These are phyloP conservation scores for Ammopiptanthus mongolicus DNA, from an alignment of 306 rosid genomes.

Conservation along the genomic window DNA sequence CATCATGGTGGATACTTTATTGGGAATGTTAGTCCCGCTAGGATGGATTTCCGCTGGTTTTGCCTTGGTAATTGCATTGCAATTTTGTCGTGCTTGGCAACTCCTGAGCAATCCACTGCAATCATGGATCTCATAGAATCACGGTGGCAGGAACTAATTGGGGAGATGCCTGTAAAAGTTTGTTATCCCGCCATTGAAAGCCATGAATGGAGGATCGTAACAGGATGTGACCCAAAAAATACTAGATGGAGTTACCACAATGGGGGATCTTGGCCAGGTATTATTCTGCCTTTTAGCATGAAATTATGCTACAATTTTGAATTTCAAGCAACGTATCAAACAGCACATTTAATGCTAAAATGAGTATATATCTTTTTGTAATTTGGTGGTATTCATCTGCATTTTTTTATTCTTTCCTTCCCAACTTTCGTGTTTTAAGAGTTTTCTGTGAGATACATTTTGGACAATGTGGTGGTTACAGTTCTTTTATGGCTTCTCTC, in stretches of 20 bases:
- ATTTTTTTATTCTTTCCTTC: not conserved
- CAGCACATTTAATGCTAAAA: not conserved
- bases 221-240: constrained; percentile 85
- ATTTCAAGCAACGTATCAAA: not conserved
- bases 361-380: not conserved
- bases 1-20: constrained; percentile 76
- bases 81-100: constrained; percentile 81
- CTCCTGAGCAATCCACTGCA: constrained; percentile 76
- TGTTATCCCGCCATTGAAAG: constrained; percentile 85
- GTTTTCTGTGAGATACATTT: not conserved
- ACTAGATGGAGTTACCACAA: constrained; percentile 94
- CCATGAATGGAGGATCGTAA: constrained; percentile 68
- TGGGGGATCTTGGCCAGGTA: constrained; percentile 97
- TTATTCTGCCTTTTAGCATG: not conserved
- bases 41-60: constrained; percentile 96
- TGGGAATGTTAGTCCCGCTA: constrained; percentile 87
- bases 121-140: constrained; percentile 93
- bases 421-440: not conserved
- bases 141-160: constrained; percentile 76
- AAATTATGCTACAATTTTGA: not conserved
- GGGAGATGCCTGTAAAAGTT: constrained; percentile 85
- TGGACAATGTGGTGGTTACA: constrained; percentile 28
- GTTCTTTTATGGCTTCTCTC: constrained; percentile 74
- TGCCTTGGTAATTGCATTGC: constrained; percentile 84
- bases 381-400: not conserved